A percentile compares a stretch with the other conserved stretches of the same genome.
Conservation (phyloP, 179 eudicot genomes). For the Beta lomatogona region DNA sequence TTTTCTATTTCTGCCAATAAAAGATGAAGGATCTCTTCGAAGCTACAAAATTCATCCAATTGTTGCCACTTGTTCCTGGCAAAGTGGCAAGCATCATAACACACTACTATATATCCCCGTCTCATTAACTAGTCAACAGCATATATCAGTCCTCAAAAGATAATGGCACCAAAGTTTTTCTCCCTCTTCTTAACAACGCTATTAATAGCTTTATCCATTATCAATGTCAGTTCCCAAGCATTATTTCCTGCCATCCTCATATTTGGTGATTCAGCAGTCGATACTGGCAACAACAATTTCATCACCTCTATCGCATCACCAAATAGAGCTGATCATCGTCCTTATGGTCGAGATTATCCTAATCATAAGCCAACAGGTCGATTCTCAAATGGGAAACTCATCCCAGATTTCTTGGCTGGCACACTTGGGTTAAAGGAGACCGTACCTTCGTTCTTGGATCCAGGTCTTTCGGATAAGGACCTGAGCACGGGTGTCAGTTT, state of each 20-base stretch:
- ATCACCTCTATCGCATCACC: conserved; percentile 23
- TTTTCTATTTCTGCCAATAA: background rate
- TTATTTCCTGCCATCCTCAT: conserved; percentile 49
- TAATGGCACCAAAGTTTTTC: conserved; percentile 22
- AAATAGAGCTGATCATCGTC: conserved; percentile 37
- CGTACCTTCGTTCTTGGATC: conserved; percentile 55
- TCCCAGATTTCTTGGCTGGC: conserved; percentile 52
- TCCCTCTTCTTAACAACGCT: conserved; percentile 8
- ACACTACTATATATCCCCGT: background rate
- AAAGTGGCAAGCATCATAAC: background rate
- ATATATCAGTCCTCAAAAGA: background rate
- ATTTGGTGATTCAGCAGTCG: conserved; percentile 62
- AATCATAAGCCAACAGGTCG: conserved; percentile 37
- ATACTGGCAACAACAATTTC: conserved; percentile 57
- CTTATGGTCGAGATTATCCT: conserved; percentile 40
- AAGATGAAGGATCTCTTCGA: background rate
- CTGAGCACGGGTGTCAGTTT: conserved; percentile 56
- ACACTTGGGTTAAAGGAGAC: conserved; percentile 48
- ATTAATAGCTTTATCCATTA: conserved; percentile 2
- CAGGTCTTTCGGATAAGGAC: conserved; percentile 34
- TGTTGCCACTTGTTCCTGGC: background rate
- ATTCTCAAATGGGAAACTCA: conserved; percentile 52
- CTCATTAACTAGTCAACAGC: background rate
- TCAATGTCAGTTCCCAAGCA: conserved; percentile 23
- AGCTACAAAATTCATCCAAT: background rate